These are phyloP conservation scores for Mycocentrospora acerina DNA, from an alignment of 2,329 filamentous ascomycete genomes.

Conservation along the genomic window DNA sequence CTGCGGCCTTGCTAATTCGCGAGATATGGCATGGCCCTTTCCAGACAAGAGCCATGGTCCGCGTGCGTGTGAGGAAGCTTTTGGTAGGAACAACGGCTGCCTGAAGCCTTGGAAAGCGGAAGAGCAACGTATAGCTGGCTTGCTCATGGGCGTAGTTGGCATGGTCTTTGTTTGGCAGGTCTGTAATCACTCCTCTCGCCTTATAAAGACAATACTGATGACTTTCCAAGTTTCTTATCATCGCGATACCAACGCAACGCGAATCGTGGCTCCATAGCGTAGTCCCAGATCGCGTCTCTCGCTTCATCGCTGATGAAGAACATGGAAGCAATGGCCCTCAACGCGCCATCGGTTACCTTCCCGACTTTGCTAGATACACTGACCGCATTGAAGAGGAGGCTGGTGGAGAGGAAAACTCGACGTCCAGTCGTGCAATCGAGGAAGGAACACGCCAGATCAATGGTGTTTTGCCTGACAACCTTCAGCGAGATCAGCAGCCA, in stretches of 20 bases:
- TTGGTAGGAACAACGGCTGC: constrained; percentile 53
- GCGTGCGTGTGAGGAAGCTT: constrained; percentile 51
- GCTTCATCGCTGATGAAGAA: constrained; percentile 33
- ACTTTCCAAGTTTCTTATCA: constrained; percentile 29
- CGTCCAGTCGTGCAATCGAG: constrained; percentile 20
- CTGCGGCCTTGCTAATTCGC: constrained; percentile 62
- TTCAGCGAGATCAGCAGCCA: constrained; percentile 18
- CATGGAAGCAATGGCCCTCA: constrained; percentile 20
- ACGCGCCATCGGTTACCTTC: constrained; percentile 33
- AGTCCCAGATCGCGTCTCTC: constrained; percentile 34
- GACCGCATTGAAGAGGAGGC: constrained; percentile 35
- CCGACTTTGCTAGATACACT: constrained; percentile 30
- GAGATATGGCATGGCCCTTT: constrained; percentile 67
- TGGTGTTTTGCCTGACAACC: constrained; percentile 17
- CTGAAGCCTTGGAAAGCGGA: constrained; percentile 57
- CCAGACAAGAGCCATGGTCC: constrained; percentile 35
- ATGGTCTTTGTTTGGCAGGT: constrained; percentile 40
- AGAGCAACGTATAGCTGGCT: constrained; percentile 55
- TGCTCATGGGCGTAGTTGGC: constrained; percentile 55
- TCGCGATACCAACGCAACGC: constrained; percentile 30
- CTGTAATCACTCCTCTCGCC: constrained; percentile 4
- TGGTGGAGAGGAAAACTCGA: constrained; percentile 14
- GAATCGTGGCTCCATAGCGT: constrained; percentile 36
- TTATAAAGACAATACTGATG: neutral
- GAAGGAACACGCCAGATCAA: constrained; percentile 17